Evolutionary conservation across 2,329 filamentous ascomycete species (phyloP).

Genomic region (Byssothecium circinans): DNA sequence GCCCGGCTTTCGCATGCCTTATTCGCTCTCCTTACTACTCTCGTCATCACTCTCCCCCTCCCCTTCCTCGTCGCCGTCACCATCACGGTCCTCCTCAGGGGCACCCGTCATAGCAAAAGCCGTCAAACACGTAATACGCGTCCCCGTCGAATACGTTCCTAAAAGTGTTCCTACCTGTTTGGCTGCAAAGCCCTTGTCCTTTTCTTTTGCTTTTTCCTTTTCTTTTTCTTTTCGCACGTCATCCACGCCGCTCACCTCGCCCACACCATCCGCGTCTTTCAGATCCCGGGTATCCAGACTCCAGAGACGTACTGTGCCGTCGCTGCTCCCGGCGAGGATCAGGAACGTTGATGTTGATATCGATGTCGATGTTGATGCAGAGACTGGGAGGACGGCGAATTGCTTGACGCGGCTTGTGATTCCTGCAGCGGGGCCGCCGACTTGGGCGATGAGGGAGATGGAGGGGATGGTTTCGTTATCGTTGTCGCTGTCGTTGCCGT

Average conservation of each 20-base stretch:
- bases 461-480: constrained; percentile 61
- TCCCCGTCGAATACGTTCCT: constrained; percentile 79
- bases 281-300: constrained; percentile 49
- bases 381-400: constrained; percentile 66
- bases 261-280: constrained; percentile 7
- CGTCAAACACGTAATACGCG: constrained; percentile 84
- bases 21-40: constrained; percentile 26
- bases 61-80: constrained; percentile 18
- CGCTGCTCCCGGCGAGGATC: constrained; percentile 77
- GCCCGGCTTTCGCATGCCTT: too few species aligned
- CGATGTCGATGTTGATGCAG: constrained; percentile 36
- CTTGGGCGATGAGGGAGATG: constrained; percentile 64
- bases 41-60: constrained; percentile 11
- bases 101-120: constrained; percentile 76
- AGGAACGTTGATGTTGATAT: constrained; percentile 47
- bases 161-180: constrained; percentile 66
- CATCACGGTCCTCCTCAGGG: constrained; percentile 30
- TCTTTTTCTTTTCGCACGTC: too few species aligned
- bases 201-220: too few species aligned
- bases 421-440: constrained; percentile 73
- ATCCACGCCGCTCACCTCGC: too few species aligned
- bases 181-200: constrained; percentile 28
- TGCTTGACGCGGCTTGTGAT: constrained; percentile 81
- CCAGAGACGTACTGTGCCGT: constrained; percentile 84
- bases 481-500: constrained; percentile 46